phyloP scores from a whole-genome alignment of 805 yeast genomes.

The Barnettozyma populi region DNA sequence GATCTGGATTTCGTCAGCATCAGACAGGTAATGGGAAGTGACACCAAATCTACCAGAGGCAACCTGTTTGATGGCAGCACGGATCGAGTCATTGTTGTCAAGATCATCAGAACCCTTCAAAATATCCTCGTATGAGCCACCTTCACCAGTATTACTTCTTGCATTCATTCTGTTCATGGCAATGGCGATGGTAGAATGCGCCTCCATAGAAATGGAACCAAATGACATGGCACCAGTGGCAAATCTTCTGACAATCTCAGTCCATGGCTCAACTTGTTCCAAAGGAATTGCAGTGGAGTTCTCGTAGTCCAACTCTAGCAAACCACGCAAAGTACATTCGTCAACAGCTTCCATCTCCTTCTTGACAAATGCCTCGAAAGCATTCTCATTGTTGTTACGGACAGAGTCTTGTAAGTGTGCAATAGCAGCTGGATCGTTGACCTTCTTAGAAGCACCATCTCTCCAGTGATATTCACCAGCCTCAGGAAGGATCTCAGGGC shows the following conservation, averaged over 20 bases:
- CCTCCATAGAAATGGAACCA: conserved; percentile 98
- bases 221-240: conserved; percentile 99
- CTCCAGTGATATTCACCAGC: conserved; percentile 98
- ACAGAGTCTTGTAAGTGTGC: conserved; percentile 98
- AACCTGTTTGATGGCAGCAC: conserved; percentile 97
- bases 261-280: conserved; percentile 99
- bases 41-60: conserved; percentile 99
- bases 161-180: conserved; percentile 99
- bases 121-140: conserved; percentile 83
- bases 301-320: conserved; percentile 84
- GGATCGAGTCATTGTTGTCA: conserved; percentile 93
- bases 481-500: conserved; percentile 72
- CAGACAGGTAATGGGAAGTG: conserved; percentile 88
- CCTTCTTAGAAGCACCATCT: conserved; percentile 96
- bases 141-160: conserved; percentile 97
- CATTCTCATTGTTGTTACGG: conserved; percentile 88
- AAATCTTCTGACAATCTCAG: conserved; percentile 94
- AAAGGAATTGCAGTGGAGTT: conserved; percentile 72
- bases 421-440: conserved; percentile 91
- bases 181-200: conserved; percentile 94
- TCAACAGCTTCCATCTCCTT: conserved; percentile 88
- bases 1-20: conserved; percentile 95
- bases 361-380: conserved; percentile 84
- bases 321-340: conserved; percentile 90
- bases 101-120: conserved; percentile 70